Evolutionary conservation across 2,329 filamentous ascomycete species (phyloP).

Genomic region (Byssochlamys sp.): DNA sequence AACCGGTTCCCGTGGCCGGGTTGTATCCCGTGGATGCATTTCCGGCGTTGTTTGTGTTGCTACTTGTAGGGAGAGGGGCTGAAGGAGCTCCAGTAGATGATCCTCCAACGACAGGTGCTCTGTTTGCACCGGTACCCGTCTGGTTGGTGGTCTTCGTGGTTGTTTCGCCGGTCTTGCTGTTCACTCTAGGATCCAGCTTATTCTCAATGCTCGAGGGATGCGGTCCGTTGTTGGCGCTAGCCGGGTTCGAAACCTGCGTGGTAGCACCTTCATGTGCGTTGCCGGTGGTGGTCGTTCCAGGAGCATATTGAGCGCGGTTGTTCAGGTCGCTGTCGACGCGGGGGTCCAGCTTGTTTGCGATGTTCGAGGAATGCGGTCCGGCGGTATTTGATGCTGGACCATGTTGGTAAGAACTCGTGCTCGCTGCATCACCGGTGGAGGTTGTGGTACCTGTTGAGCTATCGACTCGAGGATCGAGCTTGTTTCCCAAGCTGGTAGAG

Average conservation of each 20-base stretch:
- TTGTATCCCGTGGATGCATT: constrained; percentile 16
- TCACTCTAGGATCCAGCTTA: constrained; percentile 19
- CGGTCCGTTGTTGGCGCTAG: constrained; percentile 8
- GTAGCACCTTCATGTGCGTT: constrained; percentile 7
- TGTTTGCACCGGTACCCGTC: constrained; percentile 3
- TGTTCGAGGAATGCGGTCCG: constrained; percentile 35
- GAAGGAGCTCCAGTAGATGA: constrained; percentile 22
- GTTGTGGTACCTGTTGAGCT: constrained; percentile 7
- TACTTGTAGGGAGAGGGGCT: constrained; percentile 11
- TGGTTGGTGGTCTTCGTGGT: constrained; percentile 11
- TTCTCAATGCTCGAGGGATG: constrained; percentile 15
- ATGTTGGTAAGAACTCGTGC: background rate
- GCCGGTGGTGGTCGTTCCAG: constrained; percentile 7
- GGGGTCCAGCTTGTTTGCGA: constrained; percentile 33
- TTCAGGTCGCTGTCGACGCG: constrained; percentile 18
- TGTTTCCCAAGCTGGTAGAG: constrained; percentile 22
- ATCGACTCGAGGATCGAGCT: constrained; percentile 31
- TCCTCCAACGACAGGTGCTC: constrained; percentile 10
- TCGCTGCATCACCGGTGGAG: background rate
- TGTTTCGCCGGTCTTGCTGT: constrained; percentile 14
- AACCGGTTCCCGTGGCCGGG: constrained; percentile 17
- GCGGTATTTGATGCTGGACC: constrained; percentile 4
- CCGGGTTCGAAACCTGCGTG: background rate
- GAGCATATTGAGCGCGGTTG: constrained; percentile 1
- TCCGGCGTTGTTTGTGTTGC: constrained; percentile 2